Evolutionary conservation across 768 basidiomycete genomes (phyloP), one percentile per base, ranked within the genome.

Genomic region (Leccinum boreale): DNA sequence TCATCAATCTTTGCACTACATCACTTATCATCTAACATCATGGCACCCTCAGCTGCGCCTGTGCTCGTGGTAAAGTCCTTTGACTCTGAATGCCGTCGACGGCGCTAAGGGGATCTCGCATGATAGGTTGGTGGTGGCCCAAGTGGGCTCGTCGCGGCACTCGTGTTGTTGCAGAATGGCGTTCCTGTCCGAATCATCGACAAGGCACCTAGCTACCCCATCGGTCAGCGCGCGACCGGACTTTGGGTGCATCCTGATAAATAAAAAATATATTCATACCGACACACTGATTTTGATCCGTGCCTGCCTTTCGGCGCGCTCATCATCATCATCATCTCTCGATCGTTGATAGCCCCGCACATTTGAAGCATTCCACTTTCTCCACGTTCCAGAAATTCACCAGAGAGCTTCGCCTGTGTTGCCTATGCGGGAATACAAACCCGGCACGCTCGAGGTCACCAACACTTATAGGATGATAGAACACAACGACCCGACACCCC

Each of bases 101-200:
- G 8, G 17, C 7, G 29, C 28, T 58, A 31, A 63, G 3, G 14
- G 9, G 5, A 35, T 24, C 4, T 24, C 42, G 11, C 14, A 3
- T 39, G 50, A 14, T 42, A 74, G 65, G 67, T 59, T 52, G 73
- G 70, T n/a, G 67, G 57, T 33, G 73, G 73, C 14, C 72, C 75
- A 17, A 54, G 69, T 0, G 74, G 75, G 24, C 67, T 75, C 11
- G 65, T 69, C 24, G 67, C 61, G n/a, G 76, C 75, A 3, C 70
- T 73, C 5, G 65, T 67, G 1, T 67, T 77, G 24, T 63, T 78
- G 12, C 72, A 72, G 23, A 80, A 81, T 65, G 74, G 77, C 5
- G 67, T 84, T n/a, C 73, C 79, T 9, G 77, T 84, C 8, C 78
- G 81, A 19, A 76, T 85, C 29, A 78, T 85, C 50, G 80, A 85